Conservation (phyloP, 495 filamentous ascomycete species). For the Aspergillus bertholletiae region DNA sequence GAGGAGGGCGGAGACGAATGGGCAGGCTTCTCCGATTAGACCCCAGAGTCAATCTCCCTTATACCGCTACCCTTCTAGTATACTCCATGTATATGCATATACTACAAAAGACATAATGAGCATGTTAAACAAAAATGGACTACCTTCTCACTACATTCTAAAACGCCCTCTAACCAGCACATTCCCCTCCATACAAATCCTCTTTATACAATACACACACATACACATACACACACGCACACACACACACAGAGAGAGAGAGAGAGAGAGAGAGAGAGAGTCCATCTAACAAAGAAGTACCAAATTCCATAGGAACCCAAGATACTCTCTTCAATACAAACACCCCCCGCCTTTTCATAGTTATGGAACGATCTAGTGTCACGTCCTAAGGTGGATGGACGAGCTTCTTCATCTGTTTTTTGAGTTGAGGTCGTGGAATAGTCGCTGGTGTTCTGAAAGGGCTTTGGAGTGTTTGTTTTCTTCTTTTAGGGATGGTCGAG, state of each 20-base stretch:
- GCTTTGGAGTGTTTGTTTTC: too few relatives aligned
- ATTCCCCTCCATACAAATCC: background rate
- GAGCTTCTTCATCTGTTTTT: constrained; percentile 19
- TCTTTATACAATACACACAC: background rate
- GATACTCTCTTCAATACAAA: background rate
- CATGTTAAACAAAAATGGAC: background rate
- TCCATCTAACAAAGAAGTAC: too few relatives aligned
- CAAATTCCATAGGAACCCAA: background rate
- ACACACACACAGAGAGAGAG: too few relatives aligned
- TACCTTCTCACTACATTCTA: background rate
- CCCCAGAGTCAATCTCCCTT: background rate
- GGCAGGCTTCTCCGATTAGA: constrained; percentile 46
- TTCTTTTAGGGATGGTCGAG: too few relatives aligned
- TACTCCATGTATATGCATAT: too few relatives aligned
- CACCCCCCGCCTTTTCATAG: constrained; percentile 14
- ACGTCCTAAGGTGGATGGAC: constrained; percentile 34
- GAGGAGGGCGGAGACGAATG: constrained; percentile 36
- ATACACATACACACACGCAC: background rate
- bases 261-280: too few relatives aligned
- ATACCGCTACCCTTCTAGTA: too few relatives aligned
- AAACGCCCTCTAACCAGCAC: too few relatives aligned
- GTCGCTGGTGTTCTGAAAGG: too few relatives aligned
- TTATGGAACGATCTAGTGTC: constrained; percentile 26
- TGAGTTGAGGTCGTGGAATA: constrained; percentile 27
- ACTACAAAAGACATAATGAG: background rate